Conservation (phyloP, 2,329 filamentous ascomycete species). For the Scedosporium apiospermum region DNA sequence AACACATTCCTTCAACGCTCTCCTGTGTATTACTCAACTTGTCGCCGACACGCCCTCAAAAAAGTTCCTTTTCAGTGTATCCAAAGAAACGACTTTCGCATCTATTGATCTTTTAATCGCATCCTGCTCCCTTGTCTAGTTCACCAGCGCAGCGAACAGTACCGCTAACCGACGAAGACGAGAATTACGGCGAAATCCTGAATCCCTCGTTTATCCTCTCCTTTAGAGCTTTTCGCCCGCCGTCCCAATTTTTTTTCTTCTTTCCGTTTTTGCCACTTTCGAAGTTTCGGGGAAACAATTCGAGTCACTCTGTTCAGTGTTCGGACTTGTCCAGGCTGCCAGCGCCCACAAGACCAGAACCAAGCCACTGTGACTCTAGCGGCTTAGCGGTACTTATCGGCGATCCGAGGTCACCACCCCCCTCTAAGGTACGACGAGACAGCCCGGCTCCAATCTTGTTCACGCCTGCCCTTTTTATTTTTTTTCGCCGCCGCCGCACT, state of each 20-base stretch:
- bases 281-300: not conserved
- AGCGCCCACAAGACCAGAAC: not conserved
- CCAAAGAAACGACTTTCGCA: not conserved
- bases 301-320: not conserved
- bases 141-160: no score
- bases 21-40: not conserved
- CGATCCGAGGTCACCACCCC: conserved; percentile 5
- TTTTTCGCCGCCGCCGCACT: conserved; percentile 3
- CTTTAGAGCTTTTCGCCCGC: conserved; percentile 11
- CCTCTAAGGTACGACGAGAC: not conserved
- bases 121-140: not conserved
- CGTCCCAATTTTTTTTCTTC: conserved; percentile 8
- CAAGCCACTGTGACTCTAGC: conserved; percentile 5
- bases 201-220: not conserved
- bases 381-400: conserved; percentile 1
- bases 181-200: no score
- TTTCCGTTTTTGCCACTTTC: conserved; percentile 8
- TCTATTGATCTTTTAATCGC: not conserved
- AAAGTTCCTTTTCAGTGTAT: not conserved
- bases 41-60: not conserved
- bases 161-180: no score
- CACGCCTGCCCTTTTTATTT: not conserved
- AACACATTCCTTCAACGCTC: not conserved
- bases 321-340: conserved; percentile 5
- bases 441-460: conserved; percentile 7